phyloP scores from a whole-genome alignment of 371 early-diverging fungal species.

The Mortierella sp. region DNA sequence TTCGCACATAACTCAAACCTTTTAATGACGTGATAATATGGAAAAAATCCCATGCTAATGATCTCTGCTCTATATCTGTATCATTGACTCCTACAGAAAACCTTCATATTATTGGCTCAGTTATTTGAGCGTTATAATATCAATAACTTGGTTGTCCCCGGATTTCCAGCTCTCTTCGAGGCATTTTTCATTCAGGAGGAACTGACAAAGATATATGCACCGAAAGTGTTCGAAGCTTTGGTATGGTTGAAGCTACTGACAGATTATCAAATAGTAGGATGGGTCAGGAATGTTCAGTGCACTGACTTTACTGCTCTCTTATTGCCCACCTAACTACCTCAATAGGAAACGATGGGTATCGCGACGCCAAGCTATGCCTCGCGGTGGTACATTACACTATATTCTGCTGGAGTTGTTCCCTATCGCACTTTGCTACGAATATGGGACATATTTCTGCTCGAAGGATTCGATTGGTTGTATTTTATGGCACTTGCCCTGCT shows the following conservation, averaged over 20 bases:
- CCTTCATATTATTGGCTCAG: constrained; percentile 67
- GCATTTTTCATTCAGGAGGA: constrained; percentile 74
- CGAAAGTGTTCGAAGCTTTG: constrained; percentile 64
- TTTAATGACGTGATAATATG: not conserved
- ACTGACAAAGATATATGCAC: constrained; percentile 63
- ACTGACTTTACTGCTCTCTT: not conserved
- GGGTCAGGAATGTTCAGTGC: not conserved
- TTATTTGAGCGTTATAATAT: constrained; percentile 67
- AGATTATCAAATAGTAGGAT: no score
- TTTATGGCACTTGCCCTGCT: constrained; percentile 70
- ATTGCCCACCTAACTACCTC: not conserved
- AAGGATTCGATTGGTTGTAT: constrained; percentile 71
- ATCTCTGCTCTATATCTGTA: not conserved
- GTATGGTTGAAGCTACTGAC: constrained; percentile 49
- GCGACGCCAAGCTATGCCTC: constrained; percentile 69
- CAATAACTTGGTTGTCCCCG: constrained; percentile 69
- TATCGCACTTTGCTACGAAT: constrained; percentile 71
- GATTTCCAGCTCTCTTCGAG: constrained; percentile 73
- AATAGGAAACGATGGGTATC: constrained; percentile 62
- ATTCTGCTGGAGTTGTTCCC: constrained; percentile 69
- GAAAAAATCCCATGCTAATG: not conserved
- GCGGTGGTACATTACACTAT: constrained; percentile 76
- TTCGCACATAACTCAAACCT: constrained; percentile 19
- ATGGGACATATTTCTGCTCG: constrained; percentile 72
- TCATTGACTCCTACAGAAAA: constrained; percentile 54